Percentiles rank a stretch among this genome's conserved stretches.
These are phyloP conservation scores for Calvatia gigantea DNA, from an alignment of 768 basidiomycete species.

Conservation along the genomic window DNA sequence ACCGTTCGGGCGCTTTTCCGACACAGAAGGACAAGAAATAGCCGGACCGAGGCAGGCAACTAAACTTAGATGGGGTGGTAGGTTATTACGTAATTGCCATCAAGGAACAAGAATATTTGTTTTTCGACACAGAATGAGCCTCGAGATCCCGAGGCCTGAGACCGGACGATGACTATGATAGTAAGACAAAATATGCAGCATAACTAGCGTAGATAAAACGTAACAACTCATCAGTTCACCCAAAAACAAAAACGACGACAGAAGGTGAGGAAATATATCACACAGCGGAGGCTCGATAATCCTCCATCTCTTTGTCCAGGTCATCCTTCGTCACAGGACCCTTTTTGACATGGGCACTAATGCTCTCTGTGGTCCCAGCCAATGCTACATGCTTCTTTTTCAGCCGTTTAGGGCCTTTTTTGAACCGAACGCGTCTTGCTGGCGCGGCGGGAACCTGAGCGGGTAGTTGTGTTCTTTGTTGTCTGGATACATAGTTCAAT, in stretches of 20 bases:
- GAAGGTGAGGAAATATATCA: background rate
- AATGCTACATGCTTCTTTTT: slow-evolving; percentile 41
- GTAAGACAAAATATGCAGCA: background rate
- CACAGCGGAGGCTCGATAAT: slow-evolving; percentile 50
- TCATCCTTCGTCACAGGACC: slow-evolving; percentile 43
- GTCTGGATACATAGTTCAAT: background rate
- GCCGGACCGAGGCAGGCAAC: no score
- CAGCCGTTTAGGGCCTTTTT: slow-evolving; percentile 73
- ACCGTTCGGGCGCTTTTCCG: no score
- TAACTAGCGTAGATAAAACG: background rate
- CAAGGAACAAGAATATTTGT: background rate
- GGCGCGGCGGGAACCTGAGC: slow-evolving; percentile 22
- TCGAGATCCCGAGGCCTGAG: no score
- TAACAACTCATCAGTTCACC: background rate
- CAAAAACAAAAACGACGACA: background rate
- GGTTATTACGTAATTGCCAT: slow-evolving; percentile 7
- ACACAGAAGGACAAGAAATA: no score
- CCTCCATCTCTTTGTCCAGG: slow-evolving; percentile 80
- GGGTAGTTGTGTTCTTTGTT: slow-evolving; percentile 12
- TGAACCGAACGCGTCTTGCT: slow-evolving; percentile 43
- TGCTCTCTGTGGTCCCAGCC: background rate
- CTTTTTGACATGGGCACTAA: background rate
- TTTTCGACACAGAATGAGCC: no score
- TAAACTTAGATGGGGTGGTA: no score
- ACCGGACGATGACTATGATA: background rate